Evolutionary conservation across 2,329 filamentous ascomycete genomes (phyloP).

Genomic region (Hypoxylon sp.): DNA sequence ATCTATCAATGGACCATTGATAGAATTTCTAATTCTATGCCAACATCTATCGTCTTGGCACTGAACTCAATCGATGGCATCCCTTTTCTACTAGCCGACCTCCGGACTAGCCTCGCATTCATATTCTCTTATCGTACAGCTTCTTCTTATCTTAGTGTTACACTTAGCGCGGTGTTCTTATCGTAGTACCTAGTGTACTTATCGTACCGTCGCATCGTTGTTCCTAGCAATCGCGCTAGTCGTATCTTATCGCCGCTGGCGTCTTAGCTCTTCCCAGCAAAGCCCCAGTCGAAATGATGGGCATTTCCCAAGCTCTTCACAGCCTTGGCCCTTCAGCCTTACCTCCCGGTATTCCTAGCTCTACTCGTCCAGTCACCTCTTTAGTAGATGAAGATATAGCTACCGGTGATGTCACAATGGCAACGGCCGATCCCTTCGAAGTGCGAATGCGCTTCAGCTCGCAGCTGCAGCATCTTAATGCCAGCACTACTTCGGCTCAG

Average conservation of each 20-base stretch:
- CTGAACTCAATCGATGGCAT: neutral
- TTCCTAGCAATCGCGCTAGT: constrained; percentile 1
- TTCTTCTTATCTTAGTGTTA: no score
- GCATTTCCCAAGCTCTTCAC: constrained; percentile 9
- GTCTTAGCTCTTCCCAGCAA: neutral
- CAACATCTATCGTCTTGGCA: neutral
- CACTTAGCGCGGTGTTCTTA: neutral
- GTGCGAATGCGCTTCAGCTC: constrained; percentile 97
- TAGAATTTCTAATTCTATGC: neutral
- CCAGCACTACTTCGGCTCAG: constrained; percentile 87
- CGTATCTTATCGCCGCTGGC: constrained; percentile 7
- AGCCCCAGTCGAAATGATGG: neutral
- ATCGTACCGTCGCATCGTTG: neutral
- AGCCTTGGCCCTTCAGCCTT: constrained; percentile 24
- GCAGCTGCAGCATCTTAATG: constrained; percentile 91
- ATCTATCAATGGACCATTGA: no score
- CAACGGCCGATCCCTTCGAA: constrained; percentile 89
- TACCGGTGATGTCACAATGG: constrained; percentile 58
- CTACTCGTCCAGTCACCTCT: neutral
- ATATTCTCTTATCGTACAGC: neutral
- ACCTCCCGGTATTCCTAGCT: neutral
- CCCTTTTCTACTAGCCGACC: neutral
- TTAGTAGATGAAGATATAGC: neutral
- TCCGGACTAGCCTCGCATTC: neutral
- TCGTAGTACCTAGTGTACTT: neutral